Evolutionary conservation across 345 rosid genomes (phyloP).

Genomic region (Raphanus raphanistrum): DNA sequence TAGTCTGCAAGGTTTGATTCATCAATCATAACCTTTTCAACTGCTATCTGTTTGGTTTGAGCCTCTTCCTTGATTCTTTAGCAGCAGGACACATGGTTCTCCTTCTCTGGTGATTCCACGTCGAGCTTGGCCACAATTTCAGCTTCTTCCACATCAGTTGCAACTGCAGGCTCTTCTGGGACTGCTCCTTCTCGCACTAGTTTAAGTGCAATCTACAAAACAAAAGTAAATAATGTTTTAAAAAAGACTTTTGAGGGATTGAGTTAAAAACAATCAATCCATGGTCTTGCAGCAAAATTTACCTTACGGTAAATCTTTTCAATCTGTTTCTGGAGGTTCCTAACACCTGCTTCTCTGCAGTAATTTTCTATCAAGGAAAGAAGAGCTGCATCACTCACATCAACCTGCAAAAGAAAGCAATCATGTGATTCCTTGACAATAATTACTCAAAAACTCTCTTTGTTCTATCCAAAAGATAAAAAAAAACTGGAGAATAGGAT

Average conservation of each 20-base stretch:
- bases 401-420: slow-evolving; percentile 58
- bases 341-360: slow-evolving; percentile 98
- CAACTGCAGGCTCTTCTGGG: slow-evolving; percentile 47
- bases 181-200: slow-evolving; percentile 72
- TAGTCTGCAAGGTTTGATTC: slow-evolving; percentile 66
- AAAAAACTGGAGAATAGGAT: background rate
- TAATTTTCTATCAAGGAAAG: slow-evolving; percentile 88
- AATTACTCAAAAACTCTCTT: background rate
- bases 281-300: slow-evolving; percentile 8
- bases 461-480: background rate
- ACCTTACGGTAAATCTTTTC: slow-evolving; percentile 99
- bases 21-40: slow-evolving; percentile 69
- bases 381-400: slow-evolving; percentile 83
- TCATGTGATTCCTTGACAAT: background rate
- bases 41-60: slow-evolving; percentile 38
- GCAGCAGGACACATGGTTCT: slow-evolving; percentile 15
- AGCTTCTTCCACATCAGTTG: slow-evolving; percentile 35
- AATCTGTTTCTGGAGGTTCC: slow-evolving; percentile 99
- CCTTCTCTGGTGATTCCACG: slow-evolving; percentile 9
- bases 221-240: background rate
- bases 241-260: background rate
- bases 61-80: slow-evolving; percentile 47
- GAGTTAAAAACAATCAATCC: background rate
- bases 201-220: slow-evolving; percentile 80
- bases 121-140: slow-evolving; percentile 33